phyloP scores from a whole-genome alignment of 768 basidiomycete species.

The Leccinum olivaceopallidum region DNA sequence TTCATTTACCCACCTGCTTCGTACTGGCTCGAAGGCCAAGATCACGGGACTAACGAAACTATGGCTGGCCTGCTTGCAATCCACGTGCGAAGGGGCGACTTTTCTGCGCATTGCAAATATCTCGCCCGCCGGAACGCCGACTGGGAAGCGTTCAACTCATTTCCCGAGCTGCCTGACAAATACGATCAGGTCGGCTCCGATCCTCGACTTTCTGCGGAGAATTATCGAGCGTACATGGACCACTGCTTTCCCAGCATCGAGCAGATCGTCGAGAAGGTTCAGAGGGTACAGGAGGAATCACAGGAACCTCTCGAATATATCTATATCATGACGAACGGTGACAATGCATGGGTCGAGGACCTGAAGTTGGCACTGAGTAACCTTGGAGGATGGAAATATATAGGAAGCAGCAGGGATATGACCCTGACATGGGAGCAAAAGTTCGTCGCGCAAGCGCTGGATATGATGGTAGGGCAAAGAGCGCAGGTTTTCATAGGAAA shows the following conservation, averaged over 20 bases:
- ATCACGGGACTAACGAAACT: constrained; percentile 8
- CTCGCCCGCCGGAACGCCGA: constrained; percentile 36
- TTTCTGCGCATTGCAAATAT: constrained; percentile 40
- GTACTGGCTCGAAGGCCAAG: constrained; percentile 4
- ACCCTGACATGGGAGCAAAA: constrained; percentile 41
- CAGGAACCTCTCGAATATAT: constrained; percentile 34
- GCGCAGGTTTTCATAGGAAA: constrained; percentile 54
- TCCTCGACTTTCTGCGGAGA: constrained; percentile 25
- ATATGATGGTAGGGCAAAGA: constrained; percentile 48
- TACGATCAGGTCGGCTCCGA: constrained; percentile 31
- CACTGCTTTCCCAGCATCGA: constrained; percentile 45
- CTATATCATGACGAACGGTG: constrained; percentile 51
- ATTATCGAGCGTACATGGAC: constrained; percentile 29
- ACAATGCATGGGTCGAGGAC: constrained; percentile 38
- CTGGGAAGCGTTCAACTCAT: constrained; percentile 46
- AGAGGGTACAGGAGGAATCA: constrained; percentile 30
- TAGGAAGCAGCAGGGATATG: constrained; percentile 44
- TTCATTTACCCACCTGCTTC: constrained; percentile 21
- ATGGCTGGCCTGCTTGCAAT: constrained; percentile 42
- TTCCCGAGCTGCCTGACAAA: constrained; percentile 41
- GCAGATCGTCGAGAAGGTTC: constrained; percentile 41
- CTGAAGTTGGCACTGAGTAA: constrained; percentile 36
- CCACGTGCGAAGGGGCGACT: constrained; percentile 55
- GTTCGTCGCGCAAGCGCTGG: constrained; percentile 46
- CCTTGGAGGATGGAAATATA: constrained; percentile 37